These are phyloP conservation scores for Pythium dissotocum DNA, from an alignment of 352 stramenopile species.

Conservation along the genomic window DNA sequence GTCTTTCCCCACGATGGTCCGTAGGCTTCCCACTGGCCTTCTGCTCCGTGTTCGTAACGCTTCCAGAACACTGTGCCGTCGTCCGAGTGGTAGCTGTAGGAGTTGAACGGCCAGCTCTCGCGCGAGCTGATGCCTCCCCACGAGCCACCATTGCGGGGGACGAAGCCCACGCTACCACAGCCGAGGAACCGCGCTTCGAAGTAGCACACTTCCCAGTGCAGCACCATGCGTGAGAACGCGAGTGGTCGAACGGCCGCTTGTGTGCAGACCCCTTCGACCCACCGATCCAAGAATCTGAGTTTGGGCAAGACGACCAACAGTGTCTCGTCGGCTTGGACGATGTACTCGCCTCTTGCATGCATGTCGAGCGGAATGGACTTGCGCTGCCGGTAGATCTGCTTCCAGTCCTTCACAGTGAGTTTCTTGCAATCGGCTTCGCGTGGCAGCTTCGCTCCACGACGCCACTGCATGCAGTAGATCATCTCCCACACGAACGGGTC, in stretches of 20 bases:
- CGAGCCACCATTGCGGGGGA: constrained; percentile 4
- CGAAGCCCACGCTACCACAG: constrained; percentile 37
- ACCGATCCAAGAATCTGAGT: constrained; percentile 13
- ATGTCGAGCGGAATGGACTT: too few relatives aligned
- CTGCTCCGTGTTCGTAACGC: background rate
- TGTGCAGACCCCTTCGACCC: constrained; percentile 37
- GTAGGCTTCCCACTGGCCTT: background rate
- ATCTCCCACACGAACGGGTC: constrained; percentile 30
- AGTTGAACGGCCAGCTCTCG: constrained; percentile 9
- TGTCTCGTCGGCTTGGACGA: constrained; percentile 13
- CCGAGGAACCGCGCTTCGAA: constrained; percentile 34
- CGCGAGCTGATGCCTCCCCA: too few relatives aligned
- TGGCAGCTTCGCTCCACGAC: constrained; percentile 3
- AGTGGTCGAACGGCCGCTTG: constrained; percentile 22
- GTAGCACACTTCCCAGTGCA: constrained; percentile 23
- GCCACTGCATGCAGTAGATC: constrained; percentile 30
- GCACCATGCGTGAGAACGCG: background rate
- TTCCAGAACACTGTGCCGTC: constrained; percentile 38
- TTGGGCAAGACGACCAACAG: too few relatives aligned
- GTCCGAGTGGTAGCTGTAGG: constrained; percentile 45
- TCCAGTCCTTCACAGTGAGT: constrained; percentile 18
- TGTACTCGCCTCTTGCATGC: too few relatives aligned
- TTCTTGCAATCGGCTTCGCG: background rate
- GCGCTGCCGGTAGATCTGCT: constrained; percentile 14
- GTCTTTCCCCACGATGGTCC: constrained; percentile 27